Conservation (phyloP, 768 basidiomycete species). For the Neoboletus subvelutipes region DNA sequence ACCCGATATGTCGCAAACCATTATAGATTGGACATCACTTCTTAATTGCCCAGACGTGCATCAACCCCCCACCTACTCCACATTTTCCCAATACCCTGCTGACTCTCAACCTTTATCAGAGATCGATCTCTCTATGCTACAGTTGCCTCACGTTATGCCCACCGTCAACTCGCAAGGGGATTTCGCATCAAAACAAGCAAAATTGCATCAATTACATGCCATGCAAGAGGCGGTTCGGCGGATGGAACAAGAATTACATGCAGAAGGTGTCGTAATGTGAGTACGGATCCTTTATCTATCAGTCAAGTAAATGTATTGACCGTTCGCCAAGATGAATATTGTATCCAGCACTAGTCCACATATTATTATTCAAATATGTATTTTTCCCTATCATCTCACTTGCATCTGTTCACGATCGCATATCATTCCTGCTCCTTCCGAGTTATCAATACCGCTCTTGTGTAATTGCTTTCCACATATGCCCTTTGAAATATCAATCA, state of each 20-base stretch:
- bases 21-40: conserved; percentile 19
- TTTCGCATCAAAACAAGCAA: conserved; percentile 12
- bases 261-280: conserved; percentile 20
- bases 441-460: neutral
- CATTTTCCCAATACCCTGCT: conserved; percentile 3
- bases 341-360: neutral
- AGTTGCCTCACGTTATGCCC: conserved; percentile 14
- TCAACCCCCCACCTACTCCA: neutral
- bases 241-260: conserved; percentile 34
- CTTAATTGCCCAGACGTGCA: neutral
- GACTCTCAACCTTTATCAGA: conserved; percentile 13
- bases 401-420: neutral
- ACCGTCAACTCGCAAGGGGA: neutral
- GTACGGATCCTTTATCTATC: neutral
- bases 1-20: conserved; percentile 1
- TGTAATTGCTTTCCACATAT: neutral
- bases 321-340: conserved; percentile 6
- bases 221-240: conserved; percentile 37
- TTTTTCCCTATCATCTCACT: neutral
- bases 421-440: neutral
- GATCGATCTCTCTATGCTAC: conserved; percentile 28
- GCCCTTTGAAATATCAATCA: neutral
- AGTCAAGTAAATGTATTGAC: neutral
- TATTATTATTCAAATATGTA: conserved; percentile 25
- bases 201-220: conserved; percentile 21